Evolutionary conservation across 1,139 yeast species (phyloP).

Genomic region (Meyerozyma smithsonii): DNA sequence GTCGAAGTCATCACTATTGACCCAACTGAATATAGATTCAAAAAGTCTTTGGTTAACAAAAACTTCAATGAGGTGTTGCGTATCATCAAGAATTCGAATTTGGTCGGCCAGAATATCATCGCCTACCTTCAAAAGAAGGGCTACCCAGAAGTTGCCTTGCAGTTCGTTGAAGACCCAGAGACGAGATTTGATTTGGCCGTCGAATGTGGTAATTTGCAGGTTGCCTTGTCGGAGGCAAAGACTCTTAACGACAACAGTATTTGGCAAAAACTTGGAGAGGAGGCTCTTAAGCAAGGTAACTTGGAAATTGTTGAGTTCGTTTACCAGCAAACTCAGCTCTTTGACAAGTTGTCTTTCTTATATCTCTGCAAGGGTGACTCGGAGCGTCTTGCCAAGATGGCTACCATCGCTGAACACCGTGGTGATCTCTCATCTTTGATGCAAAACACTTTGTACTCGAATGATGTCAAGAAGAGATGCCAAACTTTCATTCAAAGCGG

Average conservation of each 20-base stretch:
- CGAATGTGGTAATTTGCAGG: constrained; percentile 83
- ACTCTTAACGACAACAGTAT: constrained; percentile 60
- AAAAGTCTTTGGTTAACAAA: constrained; percentile 83
- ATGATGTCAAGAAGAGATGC: constrained; percentile 73
- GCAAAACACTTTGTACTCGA: constrained; percentile 76
- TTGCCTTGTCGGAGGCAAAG: constrained; percentile 88
- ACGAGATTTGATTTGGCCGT: constrained; percentile 93
- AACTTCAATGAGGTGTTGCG: constrained; percentile 91
- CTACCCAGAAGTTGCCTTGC: constrained; percentile 89
- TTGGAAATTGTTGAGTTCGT: constrained; percentile 80
- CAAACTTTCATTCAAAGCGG: constrained; percentile 74
- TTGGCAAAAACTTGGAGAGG: constrained; percentile 83
- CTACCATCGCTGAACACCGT: constrained; percentile 83
- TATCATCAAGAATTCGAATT: constrained; percentile 79
- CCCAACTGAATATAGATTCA: constrained; percentile 96
- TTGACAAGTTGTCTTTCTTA: constrained; percentile 85
- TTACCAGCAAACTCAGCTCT: constrained; percentile 80
- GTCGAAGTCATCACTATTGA: constrained; percentile 78
- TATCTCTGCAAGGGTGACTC: constrained; percentile 81
- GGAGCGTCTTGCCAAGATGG: constrained; percentile 76
- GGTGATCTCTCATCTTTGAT: constrained; percentile 77
- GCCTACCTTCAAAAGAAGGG: constrained; percentile 94
- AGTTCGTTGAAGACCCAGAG: constrained; percentile 94
- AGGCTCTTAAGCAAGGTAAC: constrained; percentile 89
- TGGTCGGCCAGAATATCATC: constrained; percentile 96